Conservation (phyloP, 2,329 filamentous ascomycete species). For the Ceratocystis cubensis region DNA sequence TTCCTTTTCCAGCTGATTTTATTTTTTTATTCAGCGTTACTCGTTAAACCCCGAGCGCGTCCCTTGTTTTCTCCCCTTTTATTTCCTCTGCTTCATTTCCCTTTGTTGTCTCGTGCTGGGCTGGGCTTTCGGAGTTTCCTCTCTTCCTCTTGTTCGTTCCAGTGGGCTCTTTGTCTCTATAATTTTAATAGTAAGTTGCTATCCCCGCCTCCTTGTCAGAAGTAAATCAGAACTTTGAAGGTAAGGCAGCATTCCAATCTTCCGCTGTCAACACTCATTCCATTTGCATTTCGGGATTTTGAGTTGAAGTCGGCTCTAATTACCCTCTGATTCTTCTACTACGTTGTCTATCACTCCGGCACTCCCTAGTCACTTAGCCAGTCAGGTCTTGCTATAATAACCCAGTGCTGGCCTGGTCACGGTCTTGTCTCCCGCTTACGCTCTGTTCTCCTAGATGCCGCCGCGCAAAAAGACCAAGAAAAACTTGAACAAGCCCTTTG, state of each 20-base stretch:
- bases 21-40: neutral
- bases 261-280: constrained; percentile 10
- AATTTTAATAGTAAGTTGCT: neutral
- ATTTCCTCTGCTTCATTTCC: constrained; percentile 10
- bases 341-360: neutral
- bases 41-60: constrained; percentile 3
- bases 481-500: constrained; percentile 15
- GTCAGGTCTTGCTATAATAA: neutral
- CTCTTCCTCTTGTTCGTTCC: constrained; percentile 3
- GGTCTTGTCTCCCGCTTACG: constrained; percentile 3
- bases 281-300: neutral
- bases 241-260: neutral
- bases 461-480: constrained; percentile 19
- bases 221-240: neutral
- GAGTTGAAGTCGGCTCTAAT: neutral
- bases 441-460: constrained; percentile 18
- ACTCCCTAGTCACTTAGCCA: neutral
- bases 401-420: neutral
- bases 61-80: constrained; percentile 10
- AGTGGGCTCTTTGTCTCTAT: constrained; percentile 4
- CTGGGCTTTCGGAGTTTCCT: constrained; percentile 3
- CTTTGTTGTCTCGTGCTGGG: constrained; percentile 8
- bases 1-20: neutral
- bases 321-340: neutral
- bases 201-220: neutral